phyloP scores from a whole-genome alignment of 768 basidiomycete species.

The Psilocybe tampanensis region DNA sequence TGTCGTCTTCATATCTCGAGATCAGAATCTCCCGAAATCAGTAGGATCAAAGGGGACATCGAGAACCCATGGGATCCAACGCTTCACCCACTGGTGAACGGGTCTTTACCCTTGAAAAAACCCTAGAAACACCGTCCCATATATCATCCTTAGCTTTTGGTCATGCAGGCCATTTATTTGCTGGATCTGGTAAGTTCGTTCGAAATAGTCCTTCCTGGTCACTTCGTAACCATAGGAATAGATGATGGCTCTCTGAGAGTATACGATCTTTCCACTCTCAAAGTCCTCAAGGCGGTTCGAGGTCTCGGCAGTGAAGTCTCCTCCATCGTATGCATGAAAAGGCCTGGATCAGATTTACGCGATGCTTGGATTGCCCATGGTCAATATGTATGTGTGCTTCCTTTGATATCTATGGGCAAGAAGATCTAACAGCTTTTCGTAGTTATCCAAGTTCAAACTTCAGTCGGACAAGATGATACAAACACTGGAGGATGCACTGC shows the following conservation, averaged over 20 bases:
- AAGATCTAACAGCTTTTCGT: background rate
- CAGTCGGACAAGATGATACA: conserved; percentile 55
- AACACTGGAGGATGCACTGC: conserved; percentile 48
- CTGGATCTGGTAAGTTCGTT: conserved; percentile 57
- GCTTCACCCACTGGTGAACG: conserved; percentile 10
- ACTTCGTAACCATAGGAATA: conserved; percentile 22
- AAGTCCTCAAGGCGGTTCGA: conserved; percentile 64
- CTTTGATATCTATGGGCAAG: background rate
- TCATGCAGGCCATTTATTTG: conserved; percentile 50
- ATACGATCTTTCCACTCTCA: conserved; percentile 61
- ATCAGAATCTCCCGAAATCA: no score
- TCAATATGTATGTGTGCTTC: conserved; percentile 42
- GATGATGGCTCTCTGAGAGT: conserved; percentile 74
- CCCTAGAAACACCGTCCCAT: conserved; percentile 23
- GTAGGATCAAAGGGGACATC: background rate
- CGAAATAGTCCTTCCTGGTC: background rate
- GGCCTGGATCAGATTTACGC: conserved; percentile 40
- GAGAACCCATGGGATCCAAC: background rate
- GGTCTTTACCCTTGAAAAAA: conserved; percentile 17
- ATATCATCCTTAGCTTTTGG: conserved; percentile 58
- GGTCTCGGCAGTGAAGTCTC: conserved; percentile 62
- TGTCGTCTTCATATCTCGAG: no score
- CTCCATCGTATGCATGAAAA: conserved; percentile 53
- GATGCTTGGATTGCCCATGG: conserved; percentile 73
- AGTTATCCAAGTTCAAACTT: conserved; percentile 50